These are phyloP conservation scores for Psilocybe cyanescens DNA, from an alignment of 768 basidiomycete genomes.

Conservation along the genomic window DNA sequence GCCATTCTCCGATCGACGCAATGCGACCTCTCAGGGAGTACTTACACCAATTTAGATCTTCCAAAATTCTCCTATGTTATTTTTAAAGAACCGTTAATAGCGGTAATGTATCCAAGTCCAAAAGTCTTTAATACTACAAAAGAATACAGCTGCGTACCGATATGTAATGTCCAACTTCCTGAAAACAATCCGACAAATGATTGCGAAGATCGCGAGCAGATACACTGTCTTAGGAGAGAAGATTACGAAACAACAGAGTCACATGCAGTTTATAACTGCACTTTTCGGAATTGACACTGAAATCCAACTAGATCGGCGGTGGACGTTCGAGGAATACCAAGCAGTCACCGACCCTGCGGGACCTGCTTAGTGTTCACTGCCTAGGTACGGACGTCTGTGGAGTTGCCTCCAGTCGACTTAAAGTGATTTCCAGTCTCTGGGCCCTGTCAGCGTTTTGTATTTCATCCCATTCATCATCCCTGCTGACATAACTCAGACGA, in stretches of 20 bases:
- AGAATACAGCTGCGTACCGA: conserved; percentile 2
- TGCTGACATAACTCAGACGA: conserved; percentile 58
- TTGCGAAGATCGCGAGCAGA: not conserved
- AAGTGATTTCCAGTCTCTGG: conserved; percentile 56
- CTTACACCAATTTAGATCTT: not conserved
- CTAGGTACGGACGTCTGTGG: conserved; percentile 10
- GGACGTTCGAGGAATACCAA: not conserved
- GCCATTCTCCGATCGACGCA: not conserved
- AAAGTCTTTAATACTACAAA: conserved; percentile 1
- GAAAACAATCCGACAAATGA: not conserved
- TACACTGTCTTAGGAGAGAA: conserved; percentile 1
- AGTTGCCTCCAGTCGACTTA: conserved; percentile 47
- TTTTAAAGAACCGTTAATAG: not conserved
- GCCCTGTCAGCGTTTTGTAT: conserved; percentile 57
- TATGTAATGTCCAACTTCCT: not conserved
- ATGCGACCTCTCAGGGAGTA: not conserved
- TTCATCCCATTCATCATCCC: conserved; percentile 61
- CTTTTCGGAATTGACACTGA: not conserved
- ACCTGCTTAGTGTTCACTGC: conserved; percentile 3
- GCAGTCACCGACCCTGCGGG: conserved; percentile 4
- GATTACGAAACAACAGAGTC: not conserved
- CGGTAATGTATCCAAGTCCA: not conserved
- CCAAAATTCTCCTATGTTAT: not conserved
- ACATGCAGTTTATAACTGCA: not conserved
- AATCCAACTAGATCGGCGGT: not conserved